Evolutionary conservation across 192 early-diverging fungal genomes (phyloP).

Genomic region (Entophlyctis helioformis): DNA sequence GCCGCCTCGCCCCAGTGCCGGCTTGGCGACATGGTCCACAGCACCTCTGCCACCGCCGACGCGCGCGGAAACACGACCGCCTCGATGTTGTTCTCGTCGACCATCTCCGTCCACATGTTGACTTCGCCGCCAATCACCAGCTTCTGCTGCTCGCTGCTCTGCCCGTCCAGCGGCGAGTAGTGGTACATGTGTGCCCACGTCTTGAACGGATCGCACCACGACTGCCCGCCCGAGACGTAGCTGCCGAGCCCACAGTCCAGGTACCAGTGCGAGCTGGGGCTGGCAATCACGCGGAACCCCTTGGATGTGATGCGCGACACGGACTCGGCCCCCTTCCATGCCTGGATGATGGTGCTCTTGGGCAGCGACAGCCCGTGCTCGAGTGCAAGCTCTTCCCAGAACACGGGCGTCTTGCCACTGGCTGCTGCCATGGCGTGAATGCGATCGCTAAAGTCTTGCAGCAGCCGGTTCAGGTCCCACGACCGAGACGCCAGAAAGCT

Average conservation of each 20-base stretch:
- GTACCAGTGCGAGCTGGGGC: constrained; percentile 11
- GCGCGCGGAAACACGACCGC: constrained; percentile 6
- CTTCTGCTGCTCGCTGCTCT: not conserved
- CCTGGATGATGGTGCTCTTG: constrained; percentile 56
- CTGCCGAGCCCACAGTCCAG: constrained; percentile 20
- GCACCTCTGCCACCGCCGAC: constrained; percentile 10
- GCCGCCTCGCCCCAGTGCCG: no score
- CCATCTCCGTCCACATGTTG: constrained; percentile 10
- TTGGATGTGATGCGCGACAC: not conserved
- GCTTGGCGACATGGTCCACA: no score
- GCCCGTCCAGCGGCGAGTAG: constrained; percentile 8
- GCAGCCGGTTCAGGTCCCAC: not conserved
- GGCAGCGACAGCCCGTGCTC: constrained; percentile 46
- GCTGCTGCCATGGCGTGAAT: constrained; percentile 1
- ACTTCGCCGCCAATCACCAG: constrained; percentile 14
- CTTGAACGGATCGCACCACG: constrained; percentile 13
- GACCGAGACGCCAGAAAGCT: no score
- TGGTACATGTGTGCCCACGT: constrained; percentile 18
- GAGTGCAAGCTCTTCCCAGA: constrained; percentile 70
- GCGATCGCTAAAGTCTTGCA: not conserved
- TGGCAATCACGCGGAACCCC: constrained; percentile 10
- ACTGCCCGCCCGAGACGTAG: not conserved
- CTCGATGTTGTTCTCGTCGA: constrained; percentile 7
- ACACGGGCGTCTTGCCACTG: constrained; percentile 49
- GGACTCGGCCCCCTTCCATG: constrained; percentile 31